Conservation (phyloP, 257 asterid species). For the Penstemon barbatus region DNA sequence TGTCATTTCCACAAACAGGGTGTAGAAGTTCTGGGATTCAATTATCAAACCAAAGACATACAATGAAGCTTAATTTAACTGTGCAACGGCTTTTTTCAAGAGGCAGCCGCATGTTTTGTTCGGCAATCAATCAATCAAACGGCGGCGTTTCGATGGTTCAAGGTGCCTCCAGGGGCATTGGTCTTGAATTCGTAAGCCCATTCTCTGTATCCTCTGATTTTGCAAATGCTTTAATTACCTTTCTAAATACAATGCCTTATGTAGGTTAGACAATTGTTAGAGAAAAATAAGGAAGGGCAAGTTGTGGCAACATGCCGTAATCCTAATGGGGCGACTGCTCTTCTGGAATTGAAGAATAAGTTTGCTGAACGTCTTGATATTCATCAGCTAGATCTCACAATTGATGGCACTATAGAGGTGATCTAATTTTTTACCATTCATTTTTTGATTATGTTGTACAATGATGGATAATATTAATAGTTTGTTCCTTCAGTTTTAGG, state of each 20-base stretch:
- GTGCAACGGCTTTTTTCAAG: conserved; percentile 30
- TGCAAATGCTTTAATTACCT: not conserved
- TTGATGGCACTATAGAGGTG: conserved; percentile 87
- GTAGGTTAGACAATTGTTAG: conserved; percentile 84
- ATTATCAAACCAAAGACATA: conserved; percentile 1
- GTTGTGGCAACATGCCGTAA: conserved; percentile 90
- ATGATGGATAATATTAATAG: too few relatives aligned
- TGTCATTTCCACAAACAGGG: not conserved
- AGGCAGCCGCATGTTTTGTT: conserved; percentile 41
- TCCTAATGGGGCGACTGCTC: conserved; percentile 67
- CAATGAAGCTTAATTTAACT: conserved; percentile 48
- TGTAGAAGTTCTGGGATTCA: not conserved
- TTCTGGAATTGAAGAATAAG: conserved; percentile 63
- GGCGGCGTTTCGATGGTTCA: conserved; percentile 89
- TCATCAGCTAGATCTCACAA: conserved; percentile 71
- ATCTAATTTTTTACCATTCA: not conserved
- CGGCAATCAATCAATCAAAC: conserved; percentile 36
- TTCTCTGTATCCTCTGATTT: conserved; percentile 10
- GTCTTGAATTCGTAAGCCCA: conserved; percentile 84
- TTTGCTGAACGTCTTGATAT: conserved; percentile 74
- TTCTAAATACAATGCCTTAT: not conserved
- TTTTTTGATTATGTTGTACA: not conserved
- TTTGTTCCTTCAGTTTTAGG: too few relatives aligned
- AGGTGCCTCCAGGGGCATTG: conserved; percentile 99
- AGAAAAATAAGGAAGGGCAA: conserved; percentile 54